Percentiles rank a stretch among this genome's conserved stretches.
phyloP scores from a whole-genome alignment of 192 early-diverging fungal genomes.

The Rhizoclosmatium sp. region DNA sequence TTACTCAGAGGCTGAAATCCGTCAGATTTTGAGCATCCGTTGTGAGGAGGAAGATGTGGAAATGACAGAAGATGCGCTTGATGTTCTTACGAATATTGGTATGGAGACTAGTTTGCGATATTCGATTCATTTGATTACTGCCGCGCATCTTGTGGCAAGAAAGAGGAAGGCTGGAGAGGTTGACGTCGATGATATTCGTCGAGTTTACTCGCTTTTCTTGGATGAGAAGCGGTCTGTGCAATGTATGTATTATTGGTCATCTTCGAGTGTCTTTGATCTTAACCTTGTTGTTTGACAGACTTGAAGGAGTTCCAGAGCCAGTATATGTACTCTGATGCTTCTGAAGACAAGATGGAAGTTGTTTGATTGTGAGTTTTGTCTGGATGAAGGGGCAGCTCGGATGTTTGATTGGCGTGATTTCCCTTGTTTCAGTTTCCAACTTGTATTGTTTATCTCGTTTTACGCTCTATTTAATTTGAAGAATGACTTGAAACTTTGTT shows the following conservation, averaged over 20 bases:
- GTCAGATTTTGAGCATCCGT: conserved; percentile 89
- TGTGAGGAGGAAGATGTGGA: conserved; percentile 86
- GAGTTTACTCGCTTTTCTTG: conserved; percentile 94
- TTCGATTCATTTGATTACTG: conserved; percentile 97
- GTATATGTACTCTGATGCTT: conserved; percentile 84
- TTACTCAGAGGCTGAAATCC: conserved; percentile 86
- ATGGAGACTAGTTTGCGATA: conserved; percentile 95
- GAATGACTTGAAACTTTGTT: neutral
- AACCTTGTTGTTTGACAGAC: conserved; percentile 46
- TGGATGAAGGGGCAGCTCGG: too few species aligned
- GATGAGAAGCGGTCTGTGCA: conserved; percentile 97
- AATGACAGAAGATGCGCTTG: conserved; percentile 94
- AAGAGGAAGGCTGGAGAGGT: conserved; percentile 90
- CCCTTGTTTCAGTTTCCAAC: neutral
- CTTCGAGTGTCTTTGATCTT: neutral
- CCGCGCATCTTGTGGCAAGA: conserved; percentile 85
- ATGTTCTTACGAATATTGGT: conserved; percentile 90
- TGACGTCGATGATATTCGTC: conserved; percentile 92
- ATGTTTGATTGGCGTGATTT: neutral
- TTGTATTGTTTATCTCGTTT: neutral
- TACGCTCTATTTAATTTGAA: neutral
- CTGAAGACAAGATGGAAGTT: conserved; percentile 36
- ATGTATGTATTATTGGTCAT: conserved; percentile 51
- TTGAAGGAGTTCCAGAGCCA: conserved; percentile 94
- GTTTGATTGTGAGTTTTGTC: neutral